phyloP scores from a whole-genome alignment of 202 grass and related monocot genomes.

The Carex arenaria region DNA sequence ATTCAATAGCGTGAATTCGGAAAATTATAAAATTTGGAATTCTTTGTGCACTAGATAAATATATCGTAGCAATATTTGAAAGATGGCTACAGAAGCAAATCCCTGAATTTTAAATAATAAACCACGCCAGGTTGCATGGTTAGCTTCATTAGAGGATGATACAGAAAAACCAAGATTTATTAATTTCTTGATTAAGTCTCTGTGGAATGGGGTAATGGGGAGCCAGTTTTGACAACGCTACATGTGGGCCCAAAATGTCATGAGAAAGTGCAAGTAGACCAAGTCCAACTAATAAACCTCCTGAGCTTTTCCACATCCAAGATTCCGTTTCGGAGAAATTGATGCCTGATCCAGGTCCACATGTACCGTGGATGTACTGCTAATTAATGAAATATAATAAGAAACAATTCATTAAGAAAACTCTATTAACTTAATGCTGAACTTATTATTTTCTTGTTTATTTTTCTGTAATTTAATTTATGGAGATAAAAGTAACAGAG shows the following conservation, averaged over 20 bases:
- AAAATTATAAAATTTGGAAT: not conserved
- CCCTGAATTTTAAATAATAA: not conserved
- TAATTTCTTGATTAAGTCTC: not conserved
- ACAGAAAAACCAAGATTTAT: not conserved
- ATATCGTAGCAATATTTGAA: too few relatives aligned
- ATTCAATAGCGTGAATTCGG: not conserved
- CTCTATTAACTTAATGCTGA: not conserved
- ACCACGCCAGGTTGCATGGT: not conserved
- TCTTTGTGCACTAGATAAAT: too few relatives aligned
- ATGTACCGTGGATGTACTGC: not conserved
- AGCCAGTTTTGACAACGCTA: not conserved
- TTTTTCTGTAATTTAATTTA: not conserved
- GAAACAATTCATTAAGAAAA: not conserved
- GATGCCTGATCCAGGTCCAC: conserved; percentile 11
- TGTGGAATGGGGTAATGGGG: not conserved
- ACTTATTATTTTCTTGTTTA: not conserved
- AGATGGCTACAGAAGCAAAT: too few relatives aligned
- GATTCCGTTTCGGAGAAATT: conserved; percentile 2
- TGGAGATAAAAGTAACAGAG: not conserved
- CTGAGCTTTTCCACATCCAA: not conserved
- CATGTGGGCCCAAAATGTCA: not conserved
- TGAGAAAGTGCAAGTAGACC: not conserved
- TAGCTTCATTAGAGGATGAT: not conserved
- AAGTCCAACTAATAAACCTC: not conserved
- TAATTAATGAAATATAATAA: not conserved